These are phyloP conservation scores for Cronartium ribicola DNA, from an alignment of 1,284 basidiomycete species.

Conservation along the genomic window DNA sequence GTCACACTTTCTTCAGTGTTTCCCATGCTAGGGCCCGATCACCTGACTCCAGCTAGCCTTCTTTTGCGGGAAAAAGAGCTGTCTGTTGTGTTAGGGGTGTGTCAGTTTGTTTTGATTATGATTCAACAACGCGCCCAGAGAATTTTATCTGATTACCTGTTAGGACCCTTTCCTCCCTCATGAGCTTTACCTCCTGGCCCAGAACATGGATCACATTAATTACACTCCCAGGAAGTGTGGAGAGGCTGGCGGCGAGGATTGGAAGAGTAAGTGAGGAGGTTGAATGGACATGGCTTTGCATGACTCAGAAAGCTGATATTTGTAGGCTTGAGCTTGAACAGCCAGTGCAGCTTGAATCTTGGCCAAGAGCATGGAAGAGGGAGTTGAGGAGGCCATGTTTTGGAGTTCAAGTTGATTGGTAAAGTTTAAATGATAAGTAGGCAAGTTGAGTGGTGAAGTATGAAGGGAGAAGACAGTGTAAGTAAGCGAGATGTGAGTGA, in stretches of 20 bases:
- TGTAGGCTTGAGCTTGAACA: too few species aligned
- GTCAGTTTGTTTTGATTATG: not conserved
- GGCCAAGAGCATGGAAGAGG: too few species aligned
- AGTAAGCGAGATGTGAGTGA: too few species aligned
- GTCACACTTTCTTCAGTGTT: not conserved
- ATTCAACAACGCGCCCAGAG: not conserved
- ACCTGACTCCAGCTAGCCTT: not conserved
- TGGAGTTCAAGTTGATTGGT: too few species aligned
- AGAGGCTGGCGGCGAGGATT: slow-evolving; percentile 38
- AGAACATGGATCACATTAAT: slow-evolving; percentile 36
- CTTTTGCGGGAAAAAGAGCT: not conserved
- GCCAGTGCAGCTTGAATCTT: too few species aligned
- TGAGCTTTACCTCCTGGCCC: slow-evolving; percentile 29
- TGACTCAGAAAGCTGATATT: too few species aligned
- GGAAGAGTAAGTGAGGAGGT: slow-evolving; percentile 10
- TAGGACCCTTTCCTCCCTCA: slow-evolving; percentile 28
- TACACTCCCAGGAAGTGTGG: slow-evolving; percentile 32
- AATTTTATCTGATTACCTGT: not conserved
- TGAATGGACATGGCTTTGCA: not conserved
- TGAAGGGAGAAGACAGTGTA: too few species aligned
- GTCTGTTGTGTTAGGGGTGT: not conserved
- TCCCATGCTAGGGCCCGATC: not conserved
- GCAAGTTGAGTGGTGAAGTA: too few species aligned
- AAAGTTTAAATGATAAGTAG: too few species aligned
- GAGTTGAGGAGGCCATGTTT: too few species aligned